Evolutionary conservation across 2,329 filamentous ascomycete genomes (phyloP).

Genomic region (Trichoderma citrinoviride): DNA sequence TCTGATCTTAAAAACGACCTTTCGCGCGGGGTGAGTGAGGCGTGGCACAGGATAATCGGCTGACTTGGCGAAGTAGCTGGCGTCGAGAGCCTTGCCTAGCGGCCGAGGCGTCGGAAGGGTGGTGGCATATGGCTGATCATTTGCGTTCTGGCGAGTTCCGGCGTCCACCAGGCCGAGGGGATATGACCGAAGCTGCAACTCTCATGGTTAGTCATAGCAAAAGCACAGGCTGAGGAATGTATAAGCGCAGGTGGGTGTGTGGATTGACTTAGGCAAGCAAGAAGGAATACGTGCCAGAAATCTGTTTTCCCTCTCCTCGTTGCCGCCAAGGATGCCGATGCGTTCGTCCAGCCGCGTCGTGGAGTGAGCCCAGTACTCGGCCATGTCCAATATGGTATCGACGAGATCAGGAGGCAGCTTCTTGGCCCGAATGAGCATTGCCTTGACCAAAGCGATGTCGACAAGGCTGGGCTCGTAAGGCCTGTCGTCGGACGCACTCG

Average conservation of each 20-base stretch:
- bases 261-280: background rate
- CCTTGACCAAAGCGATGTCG: conserved; percentile 51
- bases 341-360: conserved; percentile 35
- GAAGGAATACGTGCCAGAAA: conserved; percentile 34
- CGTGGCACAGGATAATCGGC: conserved; percentile 41
- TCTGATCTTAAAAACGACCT: conserved; percentile 58
- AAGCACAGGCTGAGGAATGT: background rate
- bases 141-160: conserved; percentile 28
- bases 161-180: conserved; percentile 38
- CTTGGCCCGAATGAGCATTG: conserved; percentile 44
- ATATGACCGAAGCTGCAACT: conserved; percentile 37
- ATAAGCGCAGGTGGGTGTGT: background rate
- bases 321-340: conserved; percentile 26
- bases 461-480: conserved; percentile 39
- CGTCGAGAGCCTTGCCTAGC: conserved; percentile 30
- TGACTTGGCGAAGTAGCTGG: conserved; percentile 34
- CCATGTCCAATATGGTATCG: conserved; percentile 55
- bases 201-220: background rate
- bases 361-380: conserved; percentile 62
- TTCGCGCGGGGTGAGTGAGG: conserved; percentile 52
- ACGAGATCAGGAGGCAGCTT: conserved; percentile 54
- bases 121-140: conserved; percentile 28
- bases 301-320: conserved; percentile 30
- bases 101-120: conserved; percentile 32
- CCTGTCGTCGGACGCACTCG: conserved; percentile 1